Base-by-base conservation (phyloP, 176 grass and related monocot genomes). In the Ensete ventricosum region DNA sequence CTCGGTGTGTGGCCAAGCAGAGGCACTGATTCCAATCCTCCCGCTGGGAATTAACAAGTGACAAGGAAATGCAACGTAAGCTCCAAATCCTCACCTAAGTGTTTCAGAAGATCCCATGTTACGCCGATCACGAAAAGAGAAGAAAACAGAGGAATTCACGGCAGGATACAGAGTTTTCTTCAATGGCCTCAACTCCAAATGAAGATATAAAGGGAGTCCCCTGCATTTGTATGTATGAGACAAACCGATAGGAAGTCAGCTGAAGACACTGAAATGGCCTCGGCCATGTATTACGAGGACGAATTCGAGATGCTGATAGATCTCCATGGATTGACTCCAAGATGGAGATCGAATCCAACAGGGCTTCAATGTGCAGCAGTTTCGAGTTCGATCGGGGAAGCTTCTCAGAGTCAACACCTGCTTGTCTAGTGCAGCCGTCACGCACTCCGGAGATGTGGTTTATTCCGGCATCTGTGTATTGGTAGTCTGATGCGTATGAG, bases 201-300 rank as follows among this genome's bases (percentile, higher is more conserved):
- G 55, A 81, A 59, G 54, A 73, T 51, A 81, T 65, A 27, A 74
- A 74, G 50, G 69, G 69, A 50, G 54, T 81, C 5, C 68, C 77
- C 26, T 12, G 22, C 53, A 72, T 57, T 69, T 23, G 49, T 72
- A 21, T 73, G 72, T 25, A 73, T 52, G 11, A 75, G 60, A 19
- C 71, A 81, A 53, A 81, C 71, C 22, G 50, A 81, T 24, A 81
- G 22, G 69, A 81, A 73, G 22, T 81, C 54, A 16, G 54, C 71
- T 23, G 67, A 67, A 6, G 79, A 54, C 8, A 73, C 53, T 62
- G 9, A 53, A 1, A 74, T 81, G 50, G 54, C 26, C 73, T 80
- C 77, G 58, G 54, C 8, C 51, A 34, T 21, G 2, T 43, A 48
- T n/a, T 25, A 22, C 8, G 9, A 2, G 8, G 16, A 22, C 19